Base-by-base conservation (phyloP, 1,284 basidiomycete genomes). In the Hypsizygus ulmarius region DNA sequence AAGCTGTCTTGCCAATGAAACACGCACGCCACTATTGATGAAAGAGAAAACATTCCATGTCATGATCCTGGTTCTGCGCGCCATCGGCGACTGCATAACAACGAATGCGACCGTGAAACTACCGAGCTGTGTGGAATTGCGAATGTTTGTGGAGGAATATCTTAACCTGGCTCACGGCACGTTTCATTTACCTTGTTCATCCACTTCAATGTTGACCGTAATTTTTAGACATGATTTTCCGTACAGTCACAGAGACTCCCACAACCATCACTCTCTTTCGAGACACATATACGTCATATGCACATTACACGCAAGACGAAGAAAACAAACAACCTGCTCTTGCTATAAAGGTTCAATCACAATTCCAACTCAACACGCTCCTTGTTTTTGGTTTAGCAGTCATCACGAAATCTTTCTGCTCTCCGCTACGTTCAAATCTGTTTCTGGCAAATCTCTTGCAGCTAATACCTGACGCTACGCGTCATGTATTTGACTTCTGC, bases 391-490 rank as follows among this genome's bases (percentile, higher is more conserved):
- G 78, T 10, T 56, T 77, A 14, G 69, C 78, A 19, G 59, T 78
- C n/a, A 54, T 76, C 10, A 62, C 70, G 30, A 67, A 64, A 41
- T 60, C 72, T 1, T 54, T 82, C 38, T 64, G 61, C 33, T 71
- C 72, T 0, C 59, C 71, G 1, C 56, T 73, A 11, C 64, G 69
- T 29, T 72, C 68, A 6, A 71, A 74, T 27, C 74, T 73, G 63
- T 77, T 81, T 46, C 64, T 82, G 3, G 58, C 61, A 11, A 78
- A 83, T 52, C 53, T 79, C 36, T 55, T 70, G 27, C 70, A 71
- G 25, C 66, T 65, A 25, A 60, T 71, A 2, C 62, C 71, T 7
- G 71, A 72, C 38, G 56, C 71, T 5, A 54, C 69, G n/a, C 63
- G 68, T 25, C 58, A 64, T 30, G 61, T 70, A n/a, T 77, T 81